These are phyloP conservation scores for Nothopassalora personata DNA, from an alignment of 2,329 filamentous ascomycete species.

Conservation along the genomic window DNA sequence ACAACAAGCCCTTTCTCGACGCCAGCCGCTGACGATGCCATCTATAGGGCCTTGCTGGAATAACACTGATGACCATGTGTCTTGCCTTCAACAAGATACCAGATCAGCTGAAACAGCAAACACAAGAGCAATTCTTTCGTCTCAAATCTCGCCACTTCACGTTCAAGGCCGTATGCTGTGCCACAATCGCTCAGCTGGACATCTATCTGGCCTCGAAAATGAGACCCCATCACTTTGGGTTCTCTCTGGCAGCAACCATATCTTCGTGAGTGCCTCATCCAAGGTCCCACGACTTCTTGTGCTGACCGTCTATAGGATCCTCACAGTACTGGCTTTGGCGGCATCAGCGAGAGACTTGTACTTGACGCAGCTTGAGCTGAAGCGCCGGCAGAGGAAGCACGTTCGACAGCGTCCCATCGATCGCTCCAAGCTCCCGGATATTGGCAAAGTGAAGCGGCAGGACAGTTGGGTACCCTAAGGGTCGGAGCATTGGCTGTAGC, in stretches of 20 bases:
- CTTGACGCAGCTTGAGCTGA: not conserved
- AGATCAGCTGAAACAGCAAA: not conserved
- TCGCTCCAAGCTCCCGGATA: not conserved
- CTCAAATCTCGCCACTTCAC: not conserved
- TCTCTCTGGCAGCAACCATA: not conserved
- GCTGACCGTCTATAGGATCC: not conserved
- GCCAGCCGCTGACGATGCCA: not conserved
- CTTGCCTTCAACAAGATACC: not conserved
- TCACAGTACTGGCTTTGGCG: not conserved
- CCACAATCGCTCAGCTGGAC: not conserved
- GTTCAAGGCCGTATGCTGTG: not conserved
- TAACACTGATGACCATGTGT: not conserved
- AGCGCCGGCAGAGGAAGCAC: not conserved
- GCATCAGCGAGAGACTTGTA: not conserved
- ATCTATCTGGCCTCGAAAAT: not conserved
- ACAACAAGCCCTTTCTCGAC: not conserved
- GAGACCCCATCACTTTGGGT: not conserved
- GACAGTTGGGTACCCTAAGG: not conserved
- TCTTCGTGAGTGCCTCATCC: not conserved
- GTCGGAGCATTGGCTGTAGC: too few species aligned
- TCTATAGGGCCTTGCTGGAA: not conserved
- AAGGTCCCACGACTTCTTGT: not conserved
- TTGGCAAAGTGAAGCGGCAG: not conserved
- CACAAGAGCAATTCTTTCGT: not conserved
- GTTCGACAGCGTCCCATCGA: not conserved